phyloP scores from a whole-genome alignment of 495 filamentous ascomycete genomes.

The Clavariopsis aquatica region DNA sequence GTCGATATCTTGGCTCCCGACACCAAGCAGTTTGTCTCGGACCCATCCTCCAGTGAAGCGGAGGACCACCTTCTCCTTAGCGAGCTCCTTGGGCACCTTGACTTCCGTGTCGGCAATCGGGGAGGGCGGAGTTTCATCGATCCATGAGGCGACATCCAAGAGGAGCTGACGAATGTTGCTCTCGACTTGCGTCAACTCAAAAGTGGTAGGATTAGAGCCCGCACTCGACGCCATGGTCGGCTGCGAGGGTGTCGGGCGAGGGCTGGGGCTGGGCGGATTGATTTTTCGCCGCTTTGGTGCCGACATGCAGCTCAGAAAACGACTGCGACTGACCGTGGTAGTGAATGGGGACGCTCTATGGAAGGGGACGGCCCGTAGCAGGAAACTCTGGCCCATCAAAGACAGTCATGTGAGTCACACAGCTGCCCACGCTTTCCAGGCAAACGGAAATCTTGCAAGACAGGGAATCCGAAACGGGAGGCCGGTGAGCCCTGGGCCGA shows the following conservation, averaged over 20 bases:
- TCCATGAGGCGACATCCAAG: slow-evolving; percentile 70
- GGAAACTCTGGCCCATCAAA: slow-evolving; percentile 18
- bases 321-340: neutral
- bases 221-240: slow-evolving; percentile 26
- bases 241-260: slow-evolving; percentile 15
- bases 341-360: neutral
- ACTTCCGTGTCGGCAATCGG: slow-evolving; percentile 18
- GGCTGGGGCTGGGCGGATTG: slow-evolving; percentile 3
- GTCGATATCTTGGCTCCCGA: slow-evolving; percentile 86
- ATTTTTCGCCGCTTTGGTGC: slow-evolving; percentile 31
- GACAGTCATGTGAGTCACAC: slow-evolving; percentile 26
- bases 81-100: slow-evolving; percentile 49
- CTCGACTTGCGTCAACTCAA: slow-evolving; percentile 68
- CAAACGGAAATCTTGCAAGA: neutral
- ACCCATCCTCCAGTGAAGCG: slow-evolving; percentile 99
- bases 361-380: neutral
- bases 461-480: neutral
- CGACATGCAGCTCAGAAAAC: slow-evolving; percentile 20
- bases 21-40: slow-evolving; percentile 86
- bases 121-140: slow-evolving; percentile 47
- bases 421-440: neutral
- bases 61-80: slow-evolving; percentile 52
- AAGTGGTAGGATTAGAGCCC: slow-evolving; percentile 32
- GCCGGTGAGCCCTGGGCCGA: too few species aligned
- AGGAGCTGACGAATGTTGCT: slow-evolving; percentile 67